Evolutionary conservation across 805 yeast genomes (phyloP).

Genomic region (Cyberlindnera xylosilytica): DNA sequence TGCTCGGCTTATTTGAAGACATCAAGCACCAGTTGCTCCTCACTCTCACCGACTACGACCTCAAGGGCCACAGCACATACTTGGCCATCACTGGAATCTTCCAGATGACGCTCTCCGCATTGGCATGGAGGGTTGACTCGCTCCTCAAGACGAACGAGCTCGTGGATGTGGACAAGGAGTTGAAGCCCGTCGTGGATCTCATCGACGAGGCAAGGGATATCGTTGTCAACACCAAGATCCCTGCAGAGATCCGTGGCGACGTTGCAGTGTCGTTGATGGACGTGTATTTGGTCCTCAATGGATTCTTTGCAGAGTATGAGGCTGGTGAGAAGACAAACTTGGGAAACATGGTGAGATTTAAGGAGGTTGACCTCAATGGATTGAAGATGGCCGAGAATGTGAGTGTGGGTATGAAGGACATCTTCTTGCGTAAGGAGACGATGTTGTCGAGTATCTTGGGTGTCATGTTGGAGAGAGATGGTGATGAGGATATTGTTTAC

Average conservation of each 20-base stretch:
- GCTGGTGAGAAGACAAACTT: background rate
- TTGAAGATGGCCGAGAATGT: background rate
- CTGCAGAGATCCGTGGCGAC: slow-evolving; percentile 20
- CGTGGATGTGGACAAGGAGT: slow-evolving; percentile 20
- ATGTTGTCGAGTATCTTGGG: slow-evolving; percentile 33
- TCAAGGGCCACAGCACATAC: background rate
- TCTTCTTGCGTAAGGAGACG: slow-evolving; percentile 48
- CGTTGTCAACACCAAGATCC: slow-evolving; percentile 4
- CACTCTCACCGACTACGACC: slow-evolving; percentile 5
- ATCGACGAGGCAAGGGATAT: slow-evolving; percentile 14
- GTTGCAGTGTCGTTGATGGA: slow-evolving; percentile 26
- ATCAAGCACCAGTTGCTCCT: slow-evolving; percentile 13
- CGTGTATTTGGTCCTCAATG: slow-evolving; percentile 9
- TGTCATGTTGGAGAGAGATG: slow-evolving; percentile 45
- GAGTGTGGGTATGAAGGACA: slow-evolving; percentile 33
- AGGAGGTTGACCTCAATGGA: background rate
- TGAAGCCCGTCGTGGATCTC: slow-evolving; percentile 14
- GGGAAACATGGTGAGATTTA: background rate
- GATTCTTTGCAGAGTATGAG: background rate
- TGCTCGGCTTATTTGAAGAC: slow-evolving; percentile 9
- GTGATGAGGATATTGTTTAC: slow-evolving; percentile 46
- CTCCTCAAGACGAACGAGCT: slow-evolving; percentile 17
- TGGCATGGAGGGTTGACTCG: slow-evolving; percentile 19
- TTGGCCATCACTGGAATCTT: slow-evolving; percentile 5
- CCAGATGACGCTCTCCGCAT: slow-evolving; percentile 18